A percentile compares a stretch with the other conserved stretches of the same genome.
phyloP scores from a whole-genome alignment of 2,329 filamentous ascomycete genomes.

The Colletotrichum sp. region DNA sequence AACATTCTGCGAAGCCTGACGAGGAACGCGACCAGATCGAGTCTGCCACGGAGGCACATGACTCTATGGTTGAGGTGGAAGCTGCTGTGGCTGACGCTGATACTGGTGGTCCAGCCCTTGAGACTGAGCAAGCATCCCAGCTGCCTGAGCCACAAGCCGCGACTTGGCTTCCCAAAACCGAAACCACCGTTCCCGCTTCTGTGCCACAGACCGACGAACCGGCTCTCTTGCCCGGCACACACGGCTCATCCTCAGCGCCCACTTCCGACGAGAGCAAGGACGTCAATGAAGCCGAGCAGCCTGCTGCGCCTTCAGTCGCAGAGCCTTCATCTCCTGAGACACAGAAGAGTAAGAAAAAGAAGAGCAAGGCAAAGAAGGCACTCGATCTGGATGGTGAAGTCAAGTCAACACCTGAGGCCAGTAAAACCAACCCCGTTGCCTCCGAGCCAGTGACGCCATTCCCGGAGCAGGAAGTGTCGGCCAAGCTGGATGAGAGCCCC shows the following conservation, averaged over 20 bases:
- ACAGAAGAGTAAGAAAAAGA: conserved; percentile 39
- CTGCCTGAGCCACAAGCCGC: background rate
- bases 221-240: background rate
- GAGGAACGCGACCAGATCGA: background rate
- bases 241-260: background rate
- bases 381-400: background rate
- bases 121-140: background rate
- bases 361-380: conserved; percentile 34
- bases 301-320: background rate
- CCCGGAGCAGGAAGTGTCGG: background rate
- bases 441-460: background rate
- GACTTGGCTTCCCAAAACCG: too few species aligned
- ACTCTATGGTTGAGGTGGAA: background rate
- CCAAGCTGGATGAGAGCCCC: background rate
- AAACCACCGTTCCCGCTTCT: background rate
- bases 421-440: background rate
- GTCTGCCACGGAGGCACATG: background rate
- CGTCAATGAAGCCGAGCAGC: background rate
- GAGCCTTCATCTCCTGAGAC: background rate
- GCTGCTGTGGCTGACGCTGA: background rate
- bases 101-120: background rate
- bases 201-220: background rate
- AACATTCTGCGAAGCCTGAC: background rate
- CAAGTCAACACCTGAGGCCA: background rate
- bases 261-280: background rate